These are phyloP conservation scores for Aureobasidium mangrovei DNA, from an alignment of 2,329 filamentous ascomycete genomes.

Conservation along the genomic window DNA sequence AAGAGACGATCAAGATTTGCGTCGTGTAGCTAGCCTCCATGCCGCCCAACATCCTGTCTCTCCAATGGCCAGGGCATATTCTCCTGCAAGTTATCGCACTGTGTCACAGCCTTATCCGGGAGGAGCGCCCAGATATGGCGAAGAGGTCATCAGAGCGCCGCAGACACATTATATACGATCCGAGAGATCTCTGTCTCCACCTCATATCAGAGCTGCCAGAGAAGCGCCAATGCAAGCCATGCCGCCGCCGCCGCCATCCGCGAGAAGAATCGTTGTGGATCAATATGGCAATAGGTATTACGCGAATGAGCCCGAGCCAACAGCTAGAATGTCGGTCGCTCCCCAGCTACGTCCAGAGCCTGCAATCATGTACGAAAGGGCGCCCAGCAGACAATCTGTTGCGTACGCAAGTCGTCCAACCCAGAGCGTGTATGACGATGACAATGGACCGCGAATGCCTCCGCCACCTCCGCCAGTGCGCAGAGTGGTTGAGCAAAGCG, in stretches of 20 bases:
- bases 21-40: conserved; percentile 40
- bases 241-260: conserved; percentile 40
- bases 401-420: conserved; percentile 18
- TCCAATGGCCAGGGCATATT: conserved; percentile 32
- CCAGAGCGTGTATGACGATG: conserved; percentile 40
- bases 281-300: conserved; percentile 75
- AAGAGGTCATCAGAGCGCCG: conserved; percentile 30
- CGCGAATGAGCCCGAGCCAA: conserved; percentile 31
- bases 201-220: conserved; percentile 18
- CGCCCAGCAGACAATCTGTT: conserved; percentile 39
- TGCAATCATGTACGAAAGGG: conserved; percentile 48
- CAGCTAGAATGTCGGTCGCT: conserved; percentile 45
- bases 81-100: conserved; percentile 33
- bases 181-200: conserved; percentile 35
- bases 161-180: conserved; percentile 30
- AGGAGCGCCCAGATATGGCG: conserved; percentile 22
- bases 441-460: conserved; percentile 25
- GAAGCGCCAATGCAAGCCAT: conserved; percentile 30
- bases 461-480: conserved; percentile 17
- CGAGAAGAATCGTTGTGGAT: conserved; percentile 63
- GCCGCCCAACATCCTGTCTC: conserved; percentile 38
- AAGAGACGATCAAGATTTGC: conserved; percentile 38
- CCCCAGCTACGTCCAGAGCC: conserved; percentile 30
- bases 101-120: conserved; percentile 34
- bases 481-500: conserved; percentile 26